phyloP scores from a whole-genome alignment of 116 monocot genomes.

The Phalaenopsis hybrid region DNA sequence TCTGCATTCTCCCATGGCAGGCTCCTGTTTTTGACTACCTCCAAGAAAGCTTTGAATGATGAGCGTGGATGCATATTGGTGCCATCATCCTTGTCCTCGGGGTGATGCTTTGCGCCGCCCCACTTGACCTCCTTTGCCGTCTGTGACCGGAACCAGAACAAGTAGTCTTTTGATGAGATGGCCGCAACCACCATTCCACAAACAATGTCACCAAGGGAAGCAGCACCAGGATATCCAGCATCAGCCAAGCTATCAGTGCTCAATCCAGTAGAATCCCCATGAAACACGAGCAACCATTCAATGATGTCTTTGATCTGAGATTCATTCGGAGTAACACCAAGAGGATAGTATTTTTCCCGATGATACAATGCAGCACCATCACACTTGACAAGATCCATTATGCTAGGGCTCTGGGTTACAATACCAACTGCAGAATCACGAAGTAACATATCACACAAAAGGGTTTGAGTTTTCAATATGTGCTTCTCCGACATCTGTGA shows the following conservation, averaged over 20 bases:
- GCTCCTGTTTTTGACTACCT: slow-evolving; percentile 82
- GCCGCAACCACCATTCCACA: slow-evolving; percentile 83
- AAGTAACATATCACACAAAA: slow-evolving; percentile 81
- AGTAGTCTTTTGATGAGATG: slow-evolving; percentile 52
- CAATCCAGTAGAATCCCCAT: slow-evolving; percentile 68
- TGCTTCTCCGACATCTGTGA: slow-evolving; percentile 72
- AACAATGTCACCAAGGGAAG: slow-evolving; percentile 58
- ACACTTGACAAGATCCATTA: slow-evolving; percentile 88
- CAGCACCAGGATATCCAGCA: slow-evolving; percentile 63
- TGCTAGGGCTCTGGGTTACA: slow-evolving; percentile 74
- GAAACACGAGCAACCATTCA: slow-evolving; percentile 48
- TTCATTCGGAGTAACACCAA: slow-evolving; percentile 66
- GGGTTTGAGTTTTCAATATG: slow-evolving; percentile 68
- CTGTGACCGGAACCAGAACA: slow-evolving; percentile 92
- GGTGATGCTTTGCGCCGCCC: slow-evolving; percentile 93
- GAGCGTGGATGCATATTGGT: slow-evolving; percentile 75
- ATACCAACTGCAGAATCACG: slow-evolving; percentile 71
- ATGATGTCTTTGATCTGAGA: slow-evolving; percentile 69
- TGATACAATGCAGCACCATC: slow-evolving; percentile 79
- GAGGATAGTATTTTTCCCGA: slow-evolving; percentile 49
- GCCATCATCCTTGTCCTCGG: slow-evolving; percentile 76
- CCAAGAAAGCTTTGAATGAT: slow-evolving; percentile 80
- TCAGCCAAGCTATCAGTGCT: slow-evolving; percentile 81
- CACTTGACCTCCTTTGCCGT: slow-evolving; percentile 87
- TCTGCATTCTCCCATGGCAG: slow-evolving; percentile 86